These are phyloP conservation scores for Trifolium fragiferum DNA, from an alignment of 306 rosid genomes.

Conservation along the genomic window DNA sequence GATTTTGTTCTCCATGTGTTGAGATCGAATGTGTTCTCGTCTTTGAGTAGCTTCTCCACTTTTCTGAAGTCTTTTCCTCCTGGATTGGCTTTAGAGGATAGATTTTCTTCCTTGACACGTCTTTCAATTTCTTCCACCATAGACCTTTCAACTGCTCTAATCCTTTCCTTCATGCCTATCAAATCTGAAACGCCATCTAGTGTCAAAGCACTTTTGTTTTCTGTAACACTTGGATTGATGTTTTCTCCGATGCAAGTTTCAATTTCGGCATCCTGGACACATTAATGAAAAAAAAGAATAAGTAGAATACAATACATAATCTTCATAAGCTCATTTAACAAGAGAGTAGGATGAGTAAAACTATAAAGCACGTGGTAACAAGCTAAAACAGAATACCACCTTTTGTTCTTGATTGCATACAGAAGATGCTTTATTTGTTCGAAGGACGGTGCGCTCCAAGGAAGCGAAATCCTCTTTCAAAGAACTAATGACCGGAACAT, in stretches of 20 bases:
- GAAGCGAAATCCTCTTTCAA: constrained; percentile 77
- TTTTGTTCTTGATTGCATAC: constrained; percentile 45
- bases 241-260: constrained; percentile 46
- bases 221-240: constrained; percentile 44
- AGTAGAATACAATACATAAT: constrained; percentile 29
- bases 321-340: constrained; percentile 20
- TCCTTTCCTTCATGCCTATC: constrained; percentile 63
- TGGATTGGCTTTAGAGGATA: constrained; percentile 32
- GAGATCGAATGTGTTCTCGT: constrained; percentile 34
- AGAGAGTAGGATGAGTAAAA: constrained; percentile 10
- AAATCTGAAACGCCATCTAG: constrained; percentile 67
- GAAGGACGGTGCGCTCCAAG: constrained; percentile 64
- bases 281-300: constrained; percentile 42
- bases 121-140: constrained; percentile 64
- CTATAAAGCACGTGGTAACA: constrained; percentile 5
- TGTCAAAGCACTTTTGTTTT: constrained; percentile 36
- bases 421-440: constrained; percentile 42
- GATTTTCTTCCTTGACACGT: constrained; percentile 46
- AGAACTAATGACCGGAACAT: constrained; percentile 74
- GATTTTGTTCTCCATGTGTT: constrained; percentile 53
- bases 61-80: constrained; percentile 43
- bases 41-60: constrained; percentile 47
- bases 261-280: constrained; percentile 56
- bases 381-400: constrained; percentile 53
- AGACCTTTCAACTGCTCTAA: constrained; percentile 63